A percentile compares a stretch with the other conserved stretches of the same genome.
phyloP scores from a whole-genome alignment of 2,329 filamentous ascomycete genomes.

The Colletotrichum melonis region DNA sequence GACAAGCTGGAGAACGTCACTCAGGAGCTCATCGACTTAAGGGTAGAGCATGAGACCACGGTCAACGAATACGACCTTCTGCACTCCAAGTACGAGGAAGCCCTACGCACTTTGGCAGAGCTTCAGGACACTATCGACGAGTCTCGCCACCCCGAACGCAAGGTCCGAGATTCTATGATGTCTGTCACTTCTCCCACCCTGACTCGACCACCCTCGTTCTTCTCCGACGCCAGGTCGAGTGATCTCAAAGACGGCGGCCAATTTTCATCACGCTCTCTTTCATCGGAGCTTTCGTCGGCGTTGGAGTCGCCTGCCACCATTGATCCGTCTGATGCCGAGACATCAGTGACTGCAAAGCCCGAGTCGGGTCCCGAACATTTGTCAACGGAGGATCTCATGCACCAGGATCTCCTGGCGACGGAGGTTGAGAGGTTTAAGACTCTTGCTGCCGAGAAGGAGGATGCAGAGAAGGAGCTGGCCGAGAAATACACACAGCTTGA shows the following conservation, averaged over 20 bases:
- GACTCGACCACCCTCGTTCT: conserved; percentile 81
- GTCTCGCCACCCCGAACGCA: conserved; percentile 70
- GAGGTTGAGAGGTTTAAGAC: conserved; percentile 80
- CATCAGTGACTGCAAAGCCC: conserved; percentile 56
- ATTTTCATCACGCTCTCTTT: conserved; percentile 88
- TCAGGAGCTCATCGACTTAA: conserved; percentile 90
- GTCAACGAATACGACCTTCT: conserved; percentile 84
- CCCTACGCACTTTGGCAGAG: conserved; percentile 82
- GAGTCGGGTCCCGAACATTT: conserved; percentile 32
- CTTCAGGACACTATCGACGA: conserved; percentile 89
- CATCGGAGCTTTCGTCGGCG: conserved; percentile 91
- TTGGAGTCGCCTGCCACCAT: conserved; percentile 78
- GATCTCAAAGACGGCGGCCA: conserved; percentile 75
- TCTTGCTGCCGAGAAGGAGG: conserved; percentile 81
- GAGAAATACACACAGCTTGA: conserved; percentile 87
- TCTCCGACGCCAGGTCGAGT: conserved; percentile 80
- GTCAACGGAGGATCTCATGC: conserved; percentile 49
- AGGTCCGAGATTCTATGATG: conserved; percentile 65
- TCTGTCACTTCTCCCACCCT: conserved; percentile 62
- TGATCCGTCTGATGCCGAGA: conserved; percentile 72
- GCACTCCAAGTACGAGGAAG: conserved; percentile 90
- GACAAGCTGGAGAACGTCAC: conserved; percentile 94
- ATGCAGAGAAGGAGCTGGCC: conserved; percentile 77
- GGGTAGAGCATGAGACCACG: conserved; percentile 89
- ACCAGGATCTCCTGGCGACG: conserved; percentile 59